These are phyloP conservation scores for Venturia pyrina DNA, from an alignment of 2,329 filamentous ascomycete species.

Conservation along the genomic window DNA sequence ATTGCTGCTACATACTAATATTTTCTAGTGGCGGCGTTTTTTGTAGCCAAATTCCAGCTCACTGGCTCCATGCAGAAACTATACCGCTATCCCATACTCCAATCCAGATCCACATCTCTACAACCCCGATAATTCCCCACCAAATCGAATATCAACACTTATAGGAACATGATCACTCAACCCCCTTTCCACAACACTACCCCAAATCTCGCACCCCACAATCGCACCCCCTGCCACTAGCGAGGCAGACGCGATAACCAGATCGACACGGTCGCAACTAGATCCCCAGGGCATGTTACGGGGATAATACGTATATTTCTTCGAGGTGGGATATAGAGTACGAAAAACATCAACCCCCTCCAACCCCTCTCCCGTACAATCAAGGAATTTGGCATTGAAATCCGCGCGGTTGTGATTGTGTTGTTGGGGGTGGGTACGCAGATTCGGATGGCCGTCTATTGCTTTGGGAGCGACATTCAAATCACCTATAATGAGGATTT, in stretches of 20 bases:
- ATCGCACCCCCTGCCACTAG: constrained; percentile 31
- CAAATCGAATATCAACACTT: constrained; percentile 26
- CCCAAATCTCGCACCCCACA: constrained; percentile 30
- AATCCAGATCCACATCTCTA: no score
- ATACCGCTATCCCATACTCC: no score
- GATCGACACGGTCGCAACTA: constrained; percentile 45
- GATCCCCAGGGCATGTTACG: constrained; percentile 34
- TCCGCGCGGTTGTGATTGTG: constrained; percentile 42
- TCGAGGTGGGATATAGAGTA: no score
- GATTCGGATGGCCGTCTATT: constrained; percentile 38
- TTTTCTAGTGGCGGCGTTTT: no score
- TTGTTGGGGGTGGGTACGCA: constrained; percentile 35
- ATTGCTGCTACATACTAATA: no score
- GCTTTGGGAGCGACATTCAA: constrained; percentile 39
- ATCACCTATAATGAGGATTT: constrained; percentile 41
- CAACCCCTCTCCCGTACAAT: no score
- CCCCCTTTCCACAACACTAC: constrained; percentile 35
- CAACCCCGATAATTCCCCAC: neutral
- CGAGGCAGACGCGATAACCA: constrained; percentile 35
- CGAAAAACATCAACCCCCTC: no score
- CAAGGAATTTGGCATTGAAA: constrained; percentile 41
- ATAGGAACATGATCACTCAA: constrained; percentile 46
- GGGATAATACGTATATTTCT: constrained; percentile 41
- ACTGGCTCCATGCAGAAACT: no score
- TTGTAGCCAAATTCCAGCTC: no score